Evolutionary conservation across 1,284 basidiomycete species (phyloP).

Genomic region (Laetiporus sulphureus): DNA sequence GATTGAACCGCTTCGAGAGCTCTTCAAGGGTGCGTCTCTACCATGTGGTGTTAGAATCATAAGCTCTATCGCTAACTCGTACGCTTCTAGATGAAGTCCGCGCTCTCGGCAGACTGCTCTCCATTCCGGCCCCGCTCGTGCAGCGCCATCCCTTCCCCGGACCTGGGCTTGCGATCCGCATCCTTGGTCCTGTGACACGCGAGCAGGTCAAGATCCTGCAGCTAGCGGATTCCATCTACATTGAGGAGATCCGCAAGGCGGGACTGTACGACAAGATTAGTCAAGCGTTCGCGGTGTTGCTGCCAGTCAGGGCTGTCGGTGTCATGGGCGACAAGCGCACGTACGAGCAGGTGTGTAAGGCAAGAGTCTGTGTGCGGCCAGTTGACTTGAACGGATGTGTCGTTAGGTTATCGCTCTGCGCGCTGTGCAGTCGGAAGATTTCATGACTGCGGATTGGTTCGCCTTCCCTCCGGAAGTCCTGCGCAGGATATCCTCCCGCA

Average conservation of each 20-base stretch:
- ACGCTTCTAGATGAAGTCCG: constrained; percentile 83
- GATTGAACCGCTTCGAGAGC: constrained; percentile 94
- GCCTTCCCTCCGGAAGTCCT: constrained; percentile 93
- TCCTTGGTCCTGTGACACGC: constrained; percentile 90
- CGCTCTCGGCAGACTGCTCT: constrained; percentile 83
- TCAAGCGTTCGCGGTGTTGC: constrained; percentile 94
- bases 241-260: constrained; percentile 94
- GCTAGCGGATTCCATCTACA: constrained; percentile 93
- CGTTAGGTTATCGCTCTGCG: constrained; percentile 74
- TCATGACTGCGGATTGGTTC: constrained; percentile 98
- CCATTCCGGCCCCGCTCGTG: constrained; percentile 90
- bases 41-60: no score
- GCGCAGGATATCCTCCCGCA: constrained; percentile 89
- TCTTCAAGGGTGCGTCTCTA: constrained; percentile 82
- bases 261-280: constrained; percentile 92
- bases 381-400: not conserved
- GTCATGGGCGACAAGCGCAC: constrained; percentile 98
- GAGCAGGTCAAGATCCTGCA: constrained; percentile 95
- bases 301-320: constrained; percentile 96
- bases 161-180: constrained; percentile 97
- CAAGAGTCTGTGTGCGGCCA: constrained; percentile 28
- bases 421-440: constrained; percentile 91
- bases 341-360: constrained; percentile 79
- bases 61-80: not conserved
- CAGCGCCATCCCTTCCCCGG: constrained; percentile 99